Evolutionary conservation across 768 basidiomycete species (phyloP).

Genomic region (Mycena filopes): DNA sequence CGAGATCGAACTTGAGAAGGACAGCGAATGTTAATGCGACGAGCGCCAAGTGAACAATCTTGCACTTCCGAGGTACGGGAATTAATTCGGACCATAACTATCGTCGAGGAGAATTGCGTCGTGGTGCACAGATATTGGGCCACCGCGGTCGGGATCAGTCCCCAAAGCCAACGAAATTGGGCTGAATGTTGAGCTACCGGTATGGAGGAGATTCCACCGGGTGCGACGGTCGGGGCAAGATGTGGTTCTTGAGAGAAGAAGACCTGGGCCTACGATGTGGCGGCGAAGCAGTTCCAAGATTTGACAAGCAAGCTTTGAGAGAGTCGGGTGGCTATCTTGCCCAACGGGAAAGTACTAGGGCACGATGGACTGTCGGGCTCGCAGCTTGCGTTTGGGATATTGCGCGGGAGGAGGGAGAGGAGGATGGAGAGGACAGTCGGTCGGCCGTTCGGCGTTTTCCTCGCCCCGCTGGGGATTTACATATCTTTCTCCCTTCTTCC

Average conservation of each 20-base stretch:
- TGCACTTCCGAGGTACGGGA: slow-evolving; percentile 1
- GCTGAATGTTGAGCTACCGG: neutral
- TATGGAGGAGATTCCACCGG: no score
- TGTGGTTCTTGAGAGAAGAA: neutral
- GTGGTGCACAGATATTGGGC: neutral
- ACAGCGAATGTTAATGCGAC: neutral
- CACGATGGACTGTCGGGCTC: no score
- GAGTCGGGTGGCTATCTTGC: neutral
- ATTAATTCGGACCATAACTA: neutral
- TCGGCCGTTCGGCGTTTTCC: no score
- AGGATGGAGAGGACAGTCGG: no score
- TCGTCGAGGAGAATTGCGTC: neutral
- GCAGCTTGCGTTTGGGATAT: no score
- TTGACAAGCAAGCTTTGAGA: slow-evolving; percentile 5
- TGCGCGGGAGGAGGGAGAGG: no score
- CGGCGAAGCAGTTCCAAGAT: slow-evolving; percentile 2
- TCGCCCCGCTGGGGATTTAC: no score
- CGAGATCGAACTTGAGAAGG: slow-evolving; percentile 4
- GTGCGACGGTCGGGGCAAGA: neutral
- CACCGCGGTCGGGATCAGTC: neutral
- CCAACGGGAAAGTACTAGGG: no score
- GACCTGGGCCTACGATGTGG: neutral
- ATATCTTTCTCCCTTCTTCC: no score
- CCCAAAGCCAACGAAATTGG: neutral
- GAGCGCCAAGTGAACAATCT: neutral